Evolutionary conservation across 257 asterid genomes (phyloP).

Genomic region (Coffea canephora): DNA sequence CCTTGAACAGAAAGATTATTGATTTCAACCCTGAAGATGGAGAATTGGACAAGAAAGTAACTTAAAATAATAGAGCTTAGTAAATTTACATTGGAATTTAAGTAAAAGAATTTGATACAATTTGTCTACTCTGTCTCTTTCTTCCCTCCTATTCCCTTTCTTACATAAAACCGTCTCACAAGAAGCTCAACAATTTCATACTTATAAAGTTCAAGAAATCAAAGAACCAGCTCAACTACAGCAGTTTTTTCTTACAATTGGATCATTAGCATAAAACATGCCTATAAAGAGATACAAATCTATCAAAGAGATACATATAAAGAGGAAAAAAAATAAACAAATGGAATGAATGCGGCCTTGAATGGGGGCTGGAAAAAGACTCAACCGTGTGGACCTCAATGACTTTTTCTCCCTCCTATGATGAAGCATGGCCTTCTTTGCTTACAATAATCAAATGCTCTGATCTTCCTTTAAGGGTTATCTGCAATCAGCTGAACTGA

Average conservation of each 20-base stretch:
- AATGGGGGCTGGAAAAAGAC: conserved; percentile 6
- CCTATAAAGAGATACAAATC: background rate
- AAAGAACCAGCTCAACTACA: background rate
- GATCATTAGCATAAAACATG: background rate
- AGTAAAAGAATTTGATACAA: conserved; percentile 4
- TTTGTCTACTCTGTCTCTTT: background rate
- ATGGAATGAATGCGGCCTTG: background rate
- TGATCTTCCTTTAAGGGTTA: conserved; percentile 24
- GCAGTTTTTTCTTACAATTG: background rate
- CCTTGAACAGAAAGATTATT: background rate
- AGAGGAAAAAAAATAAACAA: background rate
- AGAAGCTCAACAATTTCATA: conserved; percentile 1
- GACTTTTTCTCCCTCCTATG: background rate
- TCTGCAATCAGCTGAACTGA: conserved; percentile 72
- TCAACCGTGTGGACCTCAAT: conserved; percentile 20
- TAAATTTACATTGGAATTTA: background rate
- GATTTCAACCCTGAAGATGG: background rate
- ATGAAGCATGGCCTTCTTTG: background rate
- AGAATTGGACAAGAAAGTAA: background rate
- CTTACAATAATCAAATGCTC: background rate
- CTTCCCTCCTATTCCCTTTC: conserved; percentile 1
- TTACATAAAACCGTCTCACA: background rate
- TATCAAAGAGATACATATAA: too few relatives aligned
- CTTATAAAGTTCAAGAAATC: conserved; percentile 9
- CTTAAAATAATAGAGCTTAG: background rate